Evolutionary conservation across 306 rosid genomes (phyloP), one percentile per base, ranked within the genome.

Genomic region (Erythrophleum fordii): DNA sequence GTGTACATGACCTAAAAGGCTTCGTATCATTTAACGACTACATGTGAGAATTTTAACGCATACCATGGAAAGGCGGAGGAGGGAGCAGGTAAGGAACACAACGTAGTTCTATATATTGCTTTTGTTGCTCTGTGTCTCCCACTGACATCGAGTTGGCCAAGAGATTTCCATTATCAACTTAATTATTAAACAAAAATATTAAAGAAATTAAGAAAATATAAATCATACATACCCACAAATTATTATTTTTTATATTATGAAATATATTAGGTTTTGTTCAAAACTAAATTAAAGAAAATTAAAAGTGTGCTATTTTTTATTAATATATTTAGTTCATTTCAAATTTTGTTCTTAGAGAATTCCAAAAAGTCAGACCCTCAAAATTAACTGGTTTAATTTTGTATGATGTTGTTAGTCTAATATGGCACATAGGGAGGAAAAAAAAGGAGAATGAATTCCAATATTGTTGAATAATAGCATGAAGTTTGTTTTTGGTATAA

Each of bases 21-120:
- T 56, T 34, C 46, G 34, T 61, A 16, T 44, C 4, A 67, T 81
- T 72, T 77, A 85, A 85, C 79, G 84, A 78, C 82, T 80, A 35
- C 85, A 45, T 75, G 72, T 25, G 9, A 62, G 17, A 69, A 39
- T 46, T 56, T 13, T 69, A 28, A 46, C 16, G 20, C 25, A 7
- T 65, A 35, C n/a, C 5, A 20, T 18, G 81, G 11, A 64, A 46
- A 51, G 29, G 61, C 46, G 60, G 45, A 39, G 78, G 13, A 62
- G 26, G 73, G 11, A 22, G 77, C 41, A 73, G 37, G 52, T 23
- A 65, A 64, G 35, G 34, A 25, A 48, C 53, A 17, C 35, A 48
- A 29, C 74, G 80, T n/a, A n/a, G n/a, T 68, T 82, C 52, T 25
- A 23, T 25, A 5, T 68, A 73, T 64, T 60, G 16, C 17, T 73